A percentile compares a stretch with the other conserved stretches of the same genome.
These are phyloP conservation scores for Diophrys sp. DNA, from an alignment of 73 alveolate genomes.

Conservation along the genomic window DNA sequence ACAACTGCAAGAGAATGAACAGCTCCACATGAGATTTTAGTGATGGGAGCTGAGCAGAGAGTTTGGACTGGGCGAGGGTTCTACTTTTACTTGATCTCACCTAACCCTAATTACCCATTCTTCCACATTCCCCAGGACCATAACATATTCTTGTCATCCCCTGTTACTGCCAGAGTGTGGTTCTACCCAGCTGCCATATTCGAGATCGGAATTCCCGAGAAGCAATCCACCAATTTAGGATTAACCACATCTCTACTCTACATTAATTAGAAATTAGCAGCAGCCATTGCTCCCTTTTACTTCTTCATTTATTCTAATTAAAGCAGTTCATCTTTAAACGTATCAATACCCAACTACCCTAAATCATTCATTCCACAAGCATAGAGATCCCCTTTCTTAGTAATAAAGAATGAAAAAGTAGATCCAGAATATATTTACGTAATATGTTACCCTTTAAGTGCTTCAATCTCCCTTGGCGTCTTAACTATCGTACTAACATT, in stretches of 20 bases:
- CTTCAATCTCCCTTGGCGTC: constrained; percentile 65
- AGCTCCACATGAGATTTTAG: constrained; percentile 88
- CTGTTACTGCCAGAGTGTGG: constrained; percentile 85
- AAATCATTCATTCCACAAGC: constrained; percentile 95
- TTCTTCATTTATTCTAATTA: constrained; percentile 32
- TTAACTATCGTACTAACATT: constrained; percentile 64
- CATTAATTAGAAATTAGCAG: constrained; percentile 22
- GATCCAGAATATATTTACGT: constrained; percentile 72
- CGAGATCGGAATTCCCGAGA: constrained; percentile 72
- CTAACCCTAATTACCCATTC: constrained; percentile 89
- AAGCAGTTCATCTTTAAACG: constrained; percentile 44
- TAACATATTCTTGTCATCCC: constrained; percentile 75
- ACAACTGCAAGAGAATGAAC: constrained; percentile 77
- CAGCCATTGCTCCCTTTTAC: constrained; percentile 52
- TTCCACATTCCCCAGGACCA: constrained; percentile 95
- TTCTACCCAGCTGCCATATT: constrained; percentile 85
- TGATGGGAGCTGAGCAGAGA: constrained; percentile 59
- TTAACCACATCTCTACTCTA: constrained; percentile 61
- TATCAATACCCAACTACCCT: constrained; percentile 86
- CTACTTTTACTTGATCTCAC: constrained; percentile 70
- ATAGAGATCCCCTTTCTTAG: constrained; percentile 76
- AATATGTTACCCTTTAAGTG: constrained; percentile 52
- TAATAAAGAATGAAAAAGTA: constrained; percentile 75
- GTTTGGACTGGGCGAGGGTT: constrained; percentile 87
- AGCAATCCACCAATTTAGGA: constrained; percentile 84